Evolutionary conservation across 768 basidiomycete genomes (phyloP).

Genomic region (Calocybe indica): DNA sequence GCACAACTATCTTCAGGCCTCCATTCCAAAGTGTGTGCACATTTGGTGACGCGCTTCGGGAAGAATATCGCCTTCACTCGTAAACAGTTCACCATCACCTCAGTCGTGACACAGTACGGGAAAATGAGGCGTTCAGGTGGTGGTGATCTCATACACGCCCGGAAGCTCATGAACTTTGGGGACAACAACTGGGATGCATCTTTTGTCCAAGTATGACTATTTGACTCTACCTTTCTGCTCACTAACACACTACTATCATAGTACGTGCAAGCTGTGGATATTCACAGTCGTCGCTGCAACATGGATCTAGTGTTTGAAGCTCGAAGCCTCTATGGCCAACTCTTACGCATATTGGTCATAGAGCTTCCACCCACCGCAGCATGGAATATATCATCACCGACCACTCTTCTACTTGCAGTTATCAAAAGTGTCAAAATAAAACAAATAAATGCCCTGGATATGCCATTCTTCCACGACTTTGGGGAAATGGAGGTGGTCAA

Average conservation of each 20-base stretch:
- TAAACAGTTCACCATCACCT: slow-evolving; percentile 4
- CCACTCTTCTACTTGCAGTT: slow-evolving; percentile 18
- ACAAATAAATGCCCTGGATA: slow-evolving; percentile 9
- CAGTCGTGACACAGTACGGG: slow-evolving; percentile 16
- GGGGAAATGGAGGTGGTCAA: slow-evolving; percentile 19
- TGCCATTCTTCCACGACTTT: slow-evolving; percentile 13
- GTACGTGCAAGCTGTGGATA: slow-evolving; percentile 28
- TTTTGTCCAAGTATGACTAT: slow-evolving; percentile 23
- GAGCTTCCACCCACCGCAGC: slow-evolving; percentile 9
- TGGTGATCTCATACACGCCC: slow-evolving; percentile 23
- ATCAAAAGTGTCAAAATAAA: slow-evolving; percentile 7
- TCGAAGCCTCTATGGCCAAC: slow-evolving; percentile 25
- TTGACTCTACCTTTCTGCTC: neutral
- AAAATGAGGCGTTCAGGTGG: slow-evolving; percentile 16
- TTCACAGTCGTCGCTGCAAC: slow-evolving; percentile 9
- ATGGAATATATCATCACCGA: slow-evolving; percentile 9
- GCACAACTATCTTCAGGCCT: too few species aligned
- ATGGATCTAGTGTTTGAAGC: slow-evolving; percentile 7
- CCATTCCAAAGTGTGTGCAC: neutral
- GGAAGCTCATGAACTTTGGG: slow-evolving; percentile 3
- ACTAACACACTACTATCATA: slow-evolving; percentile 7
- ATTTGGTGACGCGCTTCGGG: slow-evolving; percentile 3
- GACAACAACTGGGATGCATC: slow-evolving; percentile 22
- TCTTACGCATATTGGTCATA: slow-evolving; percentile 22
- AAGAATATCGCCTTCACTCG: slow-evolving; percentile 4